These are phyloP conservation scores for Dactylella cylindrospora DNA, from an alignment of 2,329 filamentous ascomycete genomes.

Conservation along the genomic window DNA sequence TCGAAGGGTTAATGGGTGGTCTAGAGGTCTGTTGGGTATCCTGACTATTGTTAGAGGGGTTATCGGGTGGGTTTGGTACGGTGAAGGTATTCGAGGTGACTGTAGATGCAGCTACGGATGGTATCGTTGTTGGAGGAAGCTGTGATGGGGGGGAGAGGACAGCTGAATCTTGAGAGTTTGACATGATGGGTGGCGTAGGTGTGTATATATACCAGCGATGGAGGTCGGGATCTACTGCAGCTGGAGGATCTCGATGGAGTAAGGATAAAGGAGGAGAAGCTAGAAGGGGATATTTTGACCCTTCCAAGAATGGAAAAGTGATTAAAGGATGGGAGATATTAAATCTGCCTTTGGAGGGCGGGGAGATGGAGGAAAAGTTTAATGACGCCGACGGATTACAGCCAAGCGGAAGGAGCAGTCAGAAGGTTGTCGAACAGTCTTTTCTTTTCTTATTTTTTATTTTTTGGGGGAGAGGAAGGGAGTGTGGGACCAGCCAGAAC, in stretches of 20 bases:
- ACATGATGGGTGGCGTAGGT: constrained; percentile 14
- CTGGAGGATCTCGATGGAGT: background rate
- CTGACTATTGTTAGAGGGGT: constrained; percentile 7
- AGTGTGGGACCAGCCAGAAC: no score
- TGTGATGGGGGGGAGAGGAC: no score
- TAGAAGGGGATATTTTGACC: constrained; percentile 2
- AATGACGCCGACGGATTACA: no score
- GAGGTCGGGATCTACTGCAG: no score
- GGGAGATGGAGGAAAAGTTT: no score
- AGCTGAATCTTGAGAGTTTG: constrained; percentile 20
- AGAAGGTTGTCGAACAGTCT: no score
- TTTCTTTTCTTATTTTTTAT: no score
- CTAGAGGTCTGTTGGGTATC: constrained; percentile 7
- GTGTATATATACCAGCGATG: constrained; percentile 15
- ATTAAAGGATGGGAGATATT: no score
- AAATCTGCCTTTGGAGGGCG: no score
- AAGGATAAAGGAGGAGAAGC: background rate
- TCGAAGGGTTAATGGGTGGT: constrained; percentile 15
- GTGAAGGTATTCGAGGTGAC: background rate
- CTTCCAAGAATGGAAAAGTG: constrained; percentile 14
- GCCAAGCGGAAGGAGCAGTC: no score
- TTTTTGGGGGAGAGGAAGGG: no score
- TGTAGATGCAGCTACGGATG: constrained; percentile 1
- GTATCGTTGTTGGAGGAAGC: background rate
- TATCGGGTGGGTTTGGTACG: no score